phyloP scores from a whole-genome alignment of 2,329 filamentous ascomycete genomes.

The Fusarium haematococcum region DNA sequence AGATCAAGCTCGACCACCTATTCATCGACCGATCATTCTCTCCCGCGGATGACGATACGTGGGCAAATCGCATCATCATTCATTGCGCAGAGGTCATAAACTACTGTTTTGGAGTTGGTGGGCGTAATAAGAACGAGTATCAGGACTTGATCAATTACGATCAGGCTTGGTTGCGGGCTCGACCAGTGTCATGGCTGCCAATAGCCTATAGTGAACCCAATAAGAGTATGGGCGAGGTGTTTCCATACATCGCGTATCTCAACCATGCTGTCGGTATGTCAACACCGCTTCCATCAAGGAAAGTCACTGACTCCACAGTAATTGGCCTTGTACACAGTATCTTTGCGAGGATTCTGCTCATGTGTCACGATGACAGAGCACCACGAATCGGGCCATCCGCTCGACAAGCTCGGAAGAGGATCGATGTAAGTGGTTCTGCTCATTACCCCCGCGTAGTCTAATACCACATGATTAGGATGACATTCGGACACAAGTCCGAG shows the following conservation, averaged over 20 bases:
- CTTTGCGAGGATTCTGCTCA: conserved; percentile 67
- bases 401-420: conserved; percentile 44
- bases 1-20: conserved; percentile 62
- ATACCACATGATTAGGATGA: conserved; percentile 52
- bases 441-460: not conserved
- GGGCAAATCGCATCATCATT: conserved; percentile 71
- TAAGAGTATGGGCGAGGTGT: conserved; percentile 53
- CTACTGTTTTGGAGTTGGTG: conserved; percentile 66
- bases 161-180: conserved; percentile 58
- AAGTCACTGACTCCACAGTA: conserved; percentile 50
- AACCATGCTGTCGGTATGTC: conserved; percentile 64
- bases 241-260: conserved; percentile 69
- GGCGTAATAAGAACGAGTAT: conserved; percentile 52
- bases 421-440: conserved; percentile 48
- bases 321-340: conserved; percentile 71
- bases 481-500: conserved; percentile 52
- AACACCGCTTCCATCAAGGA: not conserved
- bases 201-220: conserved; percentile 59
- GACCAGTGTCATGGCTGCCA: conserved; percentile 65
- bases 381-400: conserved; percentile 58
- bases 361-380: conserved; percentile 66
- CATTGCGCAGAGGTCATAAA: conserved; percentile 73
- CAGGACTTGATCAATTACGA: conserved; percentile 58
- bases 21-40: conserved; percentile 64
- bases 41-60: conserved; percentile 63